Evolutionary conservation across 1,284 basidiomycete genomes (phyloP), one percentile per base, ranked within the genome.

Genomic region (Puccinia novopanici): DNA sequence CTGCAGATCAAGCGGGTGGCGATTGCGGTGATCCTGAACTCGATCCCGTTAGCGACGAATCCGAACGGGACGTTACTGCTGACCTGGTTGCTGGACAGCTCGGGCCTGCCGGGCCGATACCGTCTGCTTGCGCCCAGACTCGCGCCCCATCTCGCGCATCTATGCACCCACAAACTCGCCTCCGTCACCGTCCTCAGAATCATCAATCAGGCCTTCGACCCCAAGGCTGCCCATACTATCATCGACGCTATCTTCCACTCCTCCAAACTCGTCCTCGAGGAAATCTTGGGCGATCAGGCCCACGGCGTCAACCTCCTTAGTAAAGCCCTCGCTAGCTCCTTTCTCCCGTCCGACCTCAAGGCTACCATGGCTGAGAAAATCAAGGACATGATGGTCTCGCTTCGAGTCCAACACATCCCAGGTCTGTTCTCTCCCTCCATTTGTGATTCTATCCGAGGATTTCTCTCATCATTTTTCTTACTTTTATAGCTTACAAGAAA

Each of bases 111-210:
- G 0, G 96, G 95, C 3, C 90, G 97, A 59, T 98, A 96, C 87
- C 91, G 92, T 75, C 88, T 99, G 71, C 89, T 99, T 59, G 94
- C 96, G 0, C 94, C 94, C 70, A 92, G 96, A 59, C 96, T 99
- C 86, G 93, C 93, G 0, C 94, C 97, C 55, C 95, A 99, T 86
- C 89, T 99, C 52, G 93, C 93, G 1, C 95, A 98, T 86, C 89
- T 99, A 80, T 98, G 95, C 88, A 98, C 95, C 0, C 97, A 99
- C 88, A 99, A 99, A 87, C 87, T 99, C 82, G 96, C 97, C 0
- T 96, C 94, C 0, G 89, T 95, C 83, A 97, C 95, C 0, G 93
- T 99, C 52, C 88, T 98, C 82, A 90, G 95, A 83, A 82, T 87
- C 75, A 81, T 87, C 72, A 85, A 83, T 48, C 87, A 87, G 81